These are phyloP conservation scores for Aphanomyces invadans DNA, from an alignment of 352 stramenopile genomes.

Conservation along the genomic window DNA sequence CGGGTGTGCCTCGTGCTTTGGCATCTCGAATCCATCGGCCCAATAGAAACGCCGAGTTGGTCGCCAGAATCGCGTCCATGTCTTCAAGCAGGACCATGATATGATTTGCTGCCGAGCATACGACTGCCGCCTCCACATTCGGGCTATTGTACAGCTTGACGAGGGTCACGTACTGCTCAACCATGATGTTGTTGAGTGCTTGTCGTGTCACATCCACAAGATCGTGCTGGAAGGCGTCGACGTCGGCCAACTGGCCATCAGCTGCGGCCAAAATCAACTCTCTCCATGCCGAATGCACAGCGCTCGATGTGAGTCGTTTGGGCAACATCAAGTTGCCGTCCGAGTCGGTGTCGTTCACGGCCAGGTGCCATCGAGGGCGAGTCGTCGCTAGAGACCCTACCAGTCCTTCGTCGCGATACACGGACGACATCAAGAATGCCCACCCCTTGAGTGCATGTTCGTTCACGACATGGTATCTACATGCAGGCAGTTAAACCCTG, in stretches of 20 bases:
- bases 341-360: slow-evolving; percentile 30
- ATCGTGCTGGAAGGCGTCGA: slow-evolving; percentile 61
- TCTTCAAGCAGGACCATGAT: slow-evolving; percentile 46
- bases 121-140: slow-evolving; percentile 27
- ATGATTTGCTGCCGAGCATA: slow-evolving; percentile 38
- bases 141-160: slow-evolving; percentile 43
- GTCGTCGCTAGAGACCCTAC: slow-evolving; percentile 53
- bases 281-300: slow-evolving; percentile 39
- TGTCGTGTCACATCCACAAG: slow-evolving; percentile 68
- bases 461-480: slow-evolving; percentile 51
- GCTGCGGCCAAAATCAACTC: slow-evolving; percentile 37
- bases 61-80: slow-evolving; percentile 57
- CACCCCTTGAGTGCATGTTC: slow-evolving; percentile 47
- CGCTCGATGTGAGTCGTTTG: slow-evolving; percentile 55
- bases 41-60: slow-evolving; percentile 60
- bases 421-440: slow-evolving; percentile 41
- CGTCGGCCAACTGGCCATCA: slow-evolving; percentile 28
- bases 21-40: slow-evolving; percentile 65
- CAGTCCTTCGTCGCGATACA: slow-evolving; percentile 62
- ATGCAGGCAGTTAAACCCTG: no score
- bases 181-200: slow-evolving; percentile 45
- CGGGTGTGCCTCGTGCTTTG: slow-evolving; percentile 30
- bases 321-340: slow-evolving; percentile 22
- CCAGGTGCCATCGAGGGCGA: slow-evolving; percentile 59
- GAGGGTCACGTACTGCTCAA: slow-evolving; percentile 31